These are phyloP conservation scores for Silene vulgaris DNA, from an alignment of 179 eudicot genomes.

Conservation along the genomic window DNA sequence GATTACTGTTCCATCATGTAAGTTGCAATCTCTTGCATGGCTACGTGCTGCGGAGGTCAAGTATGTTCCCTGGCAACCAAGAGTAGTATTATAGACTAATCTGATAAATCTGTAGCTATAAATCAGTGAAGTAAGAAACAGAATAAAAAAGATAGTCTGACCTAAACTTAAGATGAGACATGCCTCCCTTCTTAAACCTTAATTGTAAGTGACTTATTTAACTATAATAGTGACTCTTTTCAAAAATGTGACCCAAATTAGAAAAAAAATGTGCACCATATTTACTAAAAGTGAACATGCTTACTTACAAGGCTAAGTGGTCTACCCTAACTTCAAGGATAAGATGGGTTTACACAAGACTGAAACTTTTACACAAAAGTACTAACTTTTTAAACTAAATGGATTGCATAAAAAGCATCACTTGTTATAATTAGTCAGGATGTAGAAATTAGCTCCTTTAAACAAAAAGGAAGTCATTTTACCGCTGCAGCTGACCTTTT, in stretches of 20 bases:
- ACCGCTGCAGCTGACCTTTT: background rate
- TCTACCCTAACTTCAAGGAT: background rate
- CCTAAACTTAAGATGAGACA: background rate
- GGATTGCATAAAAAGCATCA: background rate
- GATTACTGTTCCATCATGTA: slow-evolving; percentile 77
- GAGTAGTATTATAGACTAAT: slow-evolving; percentile 19
- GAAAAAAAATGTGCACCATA: background rate
- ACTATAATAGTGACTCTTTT: background rate
- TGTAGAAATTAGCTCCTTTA: background rate
- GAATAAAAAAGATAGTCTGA: background rate
- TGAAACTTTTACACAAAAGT: slow-evolving; percentile 2
- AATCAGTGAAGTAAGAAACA: slow-evolving; percentile 1
- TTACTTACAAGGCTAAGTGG: background rate
- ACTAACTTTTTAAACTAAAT: background rate
- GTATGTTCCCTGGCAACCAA: slow-evolving; percentile 73
- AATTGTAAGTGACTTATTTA: background rate
- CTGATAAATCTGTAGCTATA: slow-evolving; percentile 2
- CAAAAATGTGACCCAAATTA: background rate
- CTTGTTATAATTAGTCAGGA: background rate
- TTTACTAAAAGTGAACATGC: background rate
- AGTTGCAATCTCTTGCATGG: slow-evolving; percentile 64
- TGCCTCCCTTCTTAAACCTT: background rate
- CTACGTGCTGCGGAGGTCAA: slow-evolving; percentile 79
- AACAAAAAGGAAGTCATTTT: background rate
- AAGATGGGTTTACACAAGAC: background rate